Percentiles rank a stretch among this genome's conserved stretches.
These are phyloP conservation scores for Ananas comosus DNA, from an alignment of 176 grass and related monocot genomes.

Conservation along the genomic window DNA sequence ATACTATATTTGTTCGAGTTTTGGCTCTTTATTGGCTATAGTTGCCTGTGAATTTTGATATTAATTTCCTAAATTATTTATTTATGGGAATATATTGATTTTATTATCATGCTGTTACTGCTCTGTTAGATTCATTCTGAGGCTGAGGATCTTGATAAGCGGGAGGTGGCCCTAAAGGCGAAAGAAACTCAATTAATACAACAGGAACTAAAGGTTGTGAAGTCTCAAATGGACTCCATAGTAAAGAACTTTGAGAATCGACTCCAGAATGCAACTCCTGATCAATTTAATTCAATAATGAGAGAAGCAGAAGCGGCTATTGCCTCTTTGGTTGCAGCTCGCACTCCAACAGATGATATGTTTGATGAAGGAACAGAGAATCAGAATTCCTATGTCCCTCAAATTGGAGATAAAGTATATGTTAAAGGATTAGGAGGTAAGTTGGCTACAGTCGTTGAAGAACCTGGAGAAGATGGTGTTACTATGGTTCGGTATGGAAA, in stretches of 20 bases:
- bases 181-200: conserved; percentile 41
- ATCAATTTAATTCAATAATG: conserved; percentile 47
- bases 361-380: conserved; percentile 17
- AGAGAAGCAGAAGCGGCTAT: conserved; percentile 58
- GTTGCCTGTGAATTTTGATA: neutral
- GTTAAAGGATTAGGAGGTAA: conserved; percentile 45
- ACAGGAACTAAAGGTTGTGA: conserved; percentile 46
- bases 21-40: neutral
- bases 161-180: conserved; percentile 35
- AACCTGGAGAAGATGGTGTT: conserved; percentile 41
- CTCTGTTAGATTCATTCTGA: conserved; percentile 35
- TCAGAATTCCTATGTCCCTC: conserved; percentile 34
- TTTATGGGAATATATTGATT: neutral
- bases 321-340: conserved; percentile 43
- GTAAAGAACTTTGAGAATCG: conserved; percentile 52
- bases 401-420: conserved; percentile 59
- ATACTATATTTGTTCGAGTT: conserved; percentile 2
- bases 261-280: conserved; percentile 37
- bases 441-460: conserved; percentile 46
- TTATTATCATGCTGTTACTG: neutral
- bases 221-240: conserved; percentile 60
- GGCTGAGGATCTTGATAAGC: conserved; percentile 47
- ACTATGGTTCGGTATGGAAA: conserved; percentile 64
- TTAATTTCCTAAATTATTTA: neutral
- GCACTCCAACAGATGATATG: conserved; percentile 29